phyloP scores from a whole-genome alignment of 495 filamentous ascomycete genomes.

The Aspergillus carlsbadensis region DNA sequence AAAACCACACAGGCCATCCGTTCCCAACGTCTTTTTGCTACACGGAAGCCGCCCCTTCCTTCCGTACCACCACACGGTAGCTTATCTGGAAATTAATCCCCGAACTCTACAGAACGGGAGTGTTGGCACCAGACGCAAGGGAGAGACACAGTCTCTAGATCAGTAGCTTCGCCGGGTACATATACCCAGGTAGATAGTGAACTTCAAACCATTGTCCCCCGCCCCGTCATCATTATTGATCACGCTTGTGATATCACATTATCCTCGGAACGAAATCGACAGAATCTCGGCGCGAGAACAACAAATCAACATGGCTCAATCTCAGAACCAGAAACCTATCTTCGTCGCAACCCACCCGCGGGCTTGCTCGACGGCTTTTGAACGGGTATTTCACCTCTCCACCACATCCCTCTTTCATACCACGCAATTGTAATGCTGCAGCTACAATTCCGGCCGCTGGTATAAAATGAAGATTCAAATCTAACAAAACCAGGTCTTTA shows the following conservation, averaged over 20 bases:
- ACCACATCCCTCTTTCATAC: not conserved
- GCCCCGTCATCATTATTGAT: too few relatives aligned
- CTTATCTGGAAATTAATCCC: not conserved
- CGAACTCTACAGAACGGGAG: not conserved
- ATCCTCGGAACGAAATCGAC: not conserved
- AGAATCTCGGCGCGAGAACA: not conserved
- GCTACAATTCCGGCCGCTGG: conserved; percentile 8
- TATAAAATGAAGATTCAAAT: not conserved
- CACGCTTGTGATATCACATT: not conserved
- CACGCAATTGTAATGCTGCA: not conserved
- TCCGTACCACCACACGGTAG: not conserved
- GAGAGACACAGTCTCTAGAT: not conserved
- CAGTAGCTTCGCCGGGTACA: conserved; percentile 22
- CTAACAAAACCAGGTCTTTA: conserved; percentile 73
- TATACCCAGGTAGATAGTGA: conserved; percentile 24
- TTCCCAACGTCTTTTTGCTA: not conserved
- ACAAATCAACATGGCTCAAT: conserved; percentile 53
- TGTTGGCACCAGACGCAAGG: not conserved
- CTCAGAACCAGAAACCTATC: conserved; percentile 62
- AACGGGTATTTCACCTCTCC: conserved; percentile 59
- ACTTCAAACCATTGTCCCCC: not conserved
- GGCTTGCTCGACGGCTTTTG: conserved; percentile 93
- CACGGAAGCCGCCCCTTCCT: not conserved
- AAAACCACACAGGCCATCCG: not conserved
- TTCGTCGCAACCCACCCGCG: conserved; percentile 92